Conservation (phyloP, 768 basidiomycete species). For the Heimioporus sp. region DNA sequence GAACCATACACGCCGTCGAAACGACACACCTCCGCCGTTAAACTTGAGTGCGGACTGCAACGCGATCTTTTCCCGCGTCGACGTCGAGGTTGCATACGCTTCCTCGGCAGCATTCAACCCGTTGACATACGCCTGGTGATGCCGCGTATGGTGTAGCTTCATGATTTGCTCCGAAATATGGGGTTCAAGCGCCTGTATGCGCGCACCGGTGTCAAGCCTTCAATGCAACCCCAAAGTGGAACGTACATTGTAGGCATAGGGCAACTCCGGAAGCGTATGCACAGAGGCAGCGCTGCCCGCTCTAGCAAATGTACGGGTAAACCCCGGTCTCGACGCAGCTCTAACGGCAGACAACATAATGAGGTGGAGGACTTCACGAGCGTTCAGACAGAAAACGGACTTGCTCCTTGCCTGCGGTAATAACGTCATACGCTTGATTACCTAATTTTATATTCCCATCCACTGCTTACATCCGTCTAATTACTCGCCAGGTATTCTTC, state of each 20-base stretch:
- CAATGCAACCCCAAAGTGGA: neutral
- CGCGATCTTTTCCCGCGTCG: slow-evolving; percentile 73
- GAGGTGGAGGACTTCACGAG: too few species aligned
- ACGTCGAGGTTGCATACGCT: slow-evolving; percentile 61
- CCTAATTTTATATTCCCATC: too few species aligned
- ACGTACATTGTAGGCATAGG: slow-evolving; percentile 76
- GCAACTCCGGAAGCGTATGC: slow-evolving; percentile 77
- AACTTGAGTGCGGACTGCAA: slow-evolving; percentile 94
- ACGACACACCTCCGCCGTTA: slow-evolving; percentile 81
- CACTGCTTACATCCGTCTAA: slow-evolving; percentile 8
- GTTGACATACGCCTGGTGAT: slow-evolving; percentile 91
- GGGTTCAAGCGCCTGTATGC: slow-evolving; percentile 79
- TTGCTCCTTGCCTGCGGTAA: neutral
- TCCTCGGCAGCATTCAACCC: slow-evolving; percentile 93
- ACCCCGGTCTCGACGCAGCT: slow-evolving; percentile 39
- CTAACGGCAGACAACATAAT: slow-evolving; percentile 51
- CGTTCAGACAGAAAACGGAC: too few species aligned
- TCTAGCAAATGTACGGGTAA: slow-evolving; percentile 46
- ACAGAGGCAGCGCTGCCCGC: slow-evolving; percentile 42
- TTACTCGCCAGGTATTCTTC: slow-evolving; percentile 4
- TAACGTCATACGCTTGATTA: slow-evolving; percentile 12
- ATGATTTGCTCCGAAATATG: slow-evolving; percentile 91
- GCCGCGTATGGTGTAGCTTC: slow-evolving; percentile 90
- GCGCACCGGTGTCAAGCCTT: too few species aligned
- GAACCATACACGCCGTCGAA: neutral